Evolutionary conservation across 2,329 filamentous ascomycete species (phyloP).

Genomic region (Ceratocystis albifundus): DNA sequence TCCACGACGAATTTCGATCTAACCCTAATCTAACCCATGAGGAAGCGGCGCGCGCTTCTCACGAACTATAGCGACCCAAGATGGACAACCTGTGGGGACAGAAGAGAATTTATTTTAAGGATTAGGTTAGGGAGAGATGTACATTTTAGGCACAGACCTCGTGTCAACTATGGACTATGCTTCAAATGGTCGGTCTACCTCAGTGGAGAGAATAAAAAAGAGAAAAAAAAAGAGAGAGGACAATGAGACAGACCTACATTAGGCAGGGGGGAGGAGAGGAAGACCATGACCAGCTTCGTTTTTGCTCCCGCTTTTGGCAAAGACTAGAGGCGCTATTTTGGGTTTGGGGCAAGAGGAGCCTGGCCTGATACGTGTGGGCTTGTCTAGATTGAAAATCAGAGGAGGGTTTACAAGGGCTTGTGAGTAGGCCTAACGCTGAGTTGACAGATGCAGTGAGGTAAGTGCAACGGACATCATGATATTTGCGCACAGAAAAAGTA

Average conservation of each 20-base stretch:
- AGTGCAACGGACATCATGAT: too few species aligned
- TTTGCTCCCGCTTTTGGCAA: background rate
- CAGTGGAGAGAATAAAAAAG: background rate
- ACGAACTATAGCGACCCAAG: too few species aligned
- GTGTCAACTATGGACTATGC: background rate
- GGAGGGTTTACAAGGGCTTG: background rate
- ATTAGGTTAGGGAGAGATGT: background rate
- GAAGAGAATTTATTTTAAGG: background rate
- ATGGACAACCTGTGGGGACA: too few species aligned
- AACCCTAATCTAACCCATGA: too few species aligned
- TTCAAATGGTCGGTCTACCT: background rate
- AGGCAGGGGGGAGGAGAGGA: background rate
- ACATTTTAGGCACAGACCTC: background rate
- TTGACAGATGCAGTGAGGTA: too few species aligned
- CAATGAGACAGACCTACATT: background rate
- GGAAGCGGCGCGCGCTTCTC: too few species aligned
- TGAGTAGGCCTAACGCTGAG: too few species aligned
- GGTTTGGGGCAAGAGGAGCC: background rate
- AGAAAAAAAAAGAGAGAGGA: background rate
- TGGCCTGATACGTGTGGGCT: background rate
- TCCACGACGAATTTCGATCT: too few species aligned
- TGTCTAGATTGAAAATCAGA: background rate
- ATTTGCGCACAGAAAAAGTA: too few species aligned
- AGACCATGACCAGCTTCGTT: background rate
- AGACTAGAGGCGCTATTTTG: background rate